Conservation (phyloP, 2,329 filamentous ascomycete species). For the Chaetomium sp. region DNA sequence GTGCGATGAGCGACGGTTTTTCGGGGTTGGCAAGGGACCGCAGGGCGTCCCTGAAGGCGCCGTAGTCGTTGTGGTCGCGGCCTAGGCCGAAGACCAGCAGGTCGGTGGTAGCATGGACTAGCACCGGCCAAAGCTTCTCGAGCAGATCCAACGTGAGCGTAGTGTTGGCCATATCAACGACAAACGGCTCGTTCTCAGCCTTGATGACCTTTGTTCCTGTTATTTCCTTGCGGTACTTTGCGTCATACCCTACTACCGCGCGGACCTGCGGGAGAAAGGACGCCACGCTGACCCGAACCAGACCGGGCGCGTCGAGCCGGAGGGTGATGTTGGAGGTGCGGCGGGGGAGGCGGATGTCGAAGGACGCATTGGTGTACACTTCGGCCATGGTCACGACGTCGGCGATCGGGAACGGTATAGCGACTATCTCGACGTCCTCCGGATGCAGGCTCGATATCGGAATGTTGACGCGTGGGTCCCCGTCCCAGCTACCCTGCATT, state of each 20-base stretch:
- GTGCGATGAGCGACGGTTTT: not conserved
- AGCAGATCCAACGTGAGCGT: not conserved
- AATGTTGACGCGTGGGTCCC: conserved; percentile 1
- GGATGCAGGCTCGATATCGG: not conserved
- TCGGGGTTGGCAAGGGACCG: not conserved
- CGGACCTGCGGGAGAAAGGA: not conserved
- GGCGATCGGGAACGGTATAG: not conserved
- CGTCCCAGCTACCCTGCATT: not conserved
- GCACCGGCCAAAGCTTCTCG: not conserved
- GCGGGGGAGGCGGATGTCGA: not conserved
- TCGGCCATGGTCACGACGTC: not conserved
- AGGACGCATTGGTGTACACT: not conserved
- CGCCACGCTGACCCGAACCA: not conserved
- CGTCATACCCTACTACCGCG: not conserved
- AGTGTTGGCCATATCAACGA: not conserved
- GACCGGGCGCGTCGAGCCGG: conserved; percentile 9
- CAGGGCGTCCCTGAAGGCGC: not conserved
- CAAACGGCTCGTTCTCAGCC: not conserved
- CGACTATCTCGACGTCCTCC: not conserved
- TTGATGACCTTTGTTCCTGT: not conserved
- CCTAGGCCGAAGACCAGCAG: not conserved
- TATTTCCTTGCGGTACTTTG: not conserved
- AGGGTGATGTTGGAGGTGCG: not conserved
- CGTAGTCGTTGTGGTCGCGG: not conserved
- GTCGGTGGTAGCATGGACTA: not conserved